Conservation (phyloP, 768 basidiomycete genomes). For the Phaeotremella skinneri region DNA sequence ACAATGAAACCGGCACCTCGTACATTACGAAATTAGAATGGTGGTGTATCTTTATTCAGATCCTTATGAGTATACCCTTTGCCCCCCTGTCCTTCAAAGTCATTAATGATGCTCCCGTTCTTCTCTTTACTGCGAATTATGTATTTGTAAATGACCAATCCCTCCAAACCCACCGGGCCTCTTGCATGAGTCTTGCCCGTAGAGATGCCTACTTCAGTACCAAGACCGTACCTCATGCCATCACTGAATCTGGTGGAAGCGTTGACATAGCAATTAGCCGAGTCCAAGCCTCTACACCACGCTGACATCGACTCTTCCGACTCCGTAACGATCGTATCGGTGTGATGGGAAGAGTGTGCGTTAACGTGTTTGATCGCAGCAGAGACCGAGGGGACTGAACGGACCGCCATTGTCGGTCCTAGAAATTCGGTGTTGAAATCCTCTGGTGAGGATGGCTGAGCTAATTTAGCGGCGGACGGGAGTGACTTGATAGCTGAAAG, state of each 20-base stretch:
- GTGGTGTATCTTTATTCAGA: slow-evolving; percentile 30
- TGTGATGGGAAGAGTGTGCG: slow-evolving; percentile 88
- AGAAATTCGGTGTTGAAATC: slow-evolving; percentile 88
- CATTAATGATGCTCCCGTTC: slow-evolving; percentile 77
- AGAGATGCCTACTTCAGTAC: slow-evolving; percentile 96
- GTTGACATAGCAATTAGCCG: slow-evolving; percentile 88
- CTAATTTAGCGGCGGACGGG: slow-evolving; percentile 49
- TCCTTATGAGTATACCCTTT: slow-evolving; percentile 60
- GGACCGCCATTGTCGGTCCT: slow-evolving; percentile 76
- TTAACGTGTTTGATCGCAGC: slow-evolving; percentile 87
- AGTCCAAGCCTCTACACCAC: slow-evolving; percentile 86
- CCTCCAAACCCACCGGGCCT: slow-evolving; percentile 92
- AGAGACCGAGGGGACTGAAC: slow-evolving; percentile 66
- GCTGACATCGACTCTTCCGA: slow-evolving; percentile 59
- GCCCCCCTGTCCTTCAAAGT: slow-evolving; percentile 71
- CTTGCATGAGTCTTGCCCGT: slow-evolving; percentile 95
- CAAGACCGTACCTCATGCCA: slow-evolving; percentile 94
- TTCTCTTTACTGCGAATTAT: slow-evolving; percentile 72
- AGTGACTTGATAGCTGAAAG: slow-evolving; percentile 59
- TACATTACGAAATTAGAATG: too few relatives aligned
- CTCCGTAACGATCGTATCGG: slow-evolving; percentile 88
- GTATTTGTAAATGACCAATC: slow-evolving; percentile 94
- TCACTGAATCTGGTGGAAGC: slow-evolving; percentile 95
- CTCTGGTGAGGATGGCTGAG: slow-evolving; percentile 58
- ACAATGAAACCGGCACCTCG: too few relatives aligned